phyloP scores from a whole-genome alignment of 2,329 filamentous ascomycete species.

The Sarocladium kiliense region DNA sequence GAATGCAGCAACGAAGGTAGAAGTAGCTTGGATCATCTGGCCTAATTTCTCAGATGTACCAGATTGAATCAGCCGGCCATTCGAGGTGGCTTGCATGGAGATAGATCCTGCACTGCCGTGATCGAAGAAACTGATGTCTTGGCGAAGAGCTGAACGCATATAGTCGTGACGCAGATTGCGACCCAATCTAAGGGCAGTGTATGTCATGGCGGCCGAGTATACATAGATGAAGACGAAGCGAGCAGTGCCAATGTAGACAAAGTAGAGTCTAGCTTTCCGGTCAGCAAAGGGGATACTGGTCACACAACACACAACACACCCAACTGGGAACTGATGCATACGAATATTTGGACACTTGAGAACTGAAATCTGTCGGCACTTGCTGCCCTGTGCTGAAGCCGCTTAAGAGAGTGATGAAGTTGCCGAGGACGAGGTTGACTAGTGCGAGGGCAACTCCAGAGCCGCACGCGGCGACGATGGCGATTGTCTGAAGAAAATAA shows the following conservation, averaged over 20 bases:
- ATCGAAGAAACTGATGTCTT: constrained; percentile 41
- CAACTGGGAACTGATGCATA: too few species aligned
- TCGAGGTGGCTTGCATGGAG: constrained; percentile 34
- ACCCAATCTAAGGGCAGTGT: constrained; percentile 40
- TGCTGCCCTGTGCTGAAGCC: too few species aligned
- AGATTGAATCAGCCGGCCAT: constrained; percentile 28
- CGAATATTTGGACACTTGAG: too few species aligned
- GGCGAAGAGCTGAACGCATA: constrained; percentile 37
- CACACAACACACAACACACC: too few species aligned
- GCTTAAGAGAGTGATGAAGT: constrained; percentile 21
- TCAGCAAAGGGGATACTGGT: neutral
- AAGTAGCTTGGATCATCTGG: constrained; percentile 25
- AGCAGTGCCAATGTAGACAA: constrained; percentile 21
- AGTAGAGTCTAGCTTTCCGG: constrained; percentile 18
- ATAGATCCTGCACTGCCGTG: constrained; percentile 27
- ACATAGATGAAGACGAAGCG: constrained; percentile 19
- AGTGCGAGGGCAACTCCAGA: constrained; percentile 22
- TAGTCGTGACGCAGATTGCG: constrained; percentile 38
- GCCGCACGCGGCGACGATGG: constrained; percentile 17
- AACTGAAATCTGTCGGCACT: too few species aligned
- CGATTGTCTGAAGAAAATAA: constrained; percentile 21
- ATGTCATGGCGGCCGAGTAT: constrained; percentile 31
- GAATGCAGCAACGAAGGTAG: constrained; percentile 26
- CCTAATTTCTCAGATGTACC: constrained; percentile 27
- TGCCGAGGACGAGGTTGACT: constrained; percentile 23